Conservation (phyloP, 441 rosid genomes). For the Eutrema salsugineum region DNA sequence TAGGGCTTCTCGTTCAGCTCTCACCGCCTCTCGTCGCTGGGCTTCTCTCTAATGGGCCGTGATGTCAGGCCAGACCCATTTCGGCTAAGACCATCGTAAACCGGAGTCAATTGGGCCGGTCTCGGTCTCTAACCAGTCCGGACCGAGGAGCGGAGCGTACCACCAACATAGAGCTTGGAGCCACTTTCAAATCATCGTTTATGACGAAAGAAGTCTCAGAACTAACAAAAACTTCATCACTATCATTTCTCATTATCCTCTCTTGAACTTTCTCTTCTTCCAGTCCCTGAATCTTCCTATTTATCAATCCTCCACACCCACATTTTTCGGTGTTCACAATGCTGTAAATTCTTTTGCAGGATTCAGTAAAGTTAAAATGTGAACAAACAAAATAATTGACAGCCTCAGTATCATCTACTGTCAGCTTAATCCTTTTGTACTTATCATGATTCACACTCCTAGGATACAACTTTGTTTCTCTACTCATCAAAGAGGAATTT, state of each 20-base stretch:
- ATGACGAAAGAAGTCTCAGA: not conserved
- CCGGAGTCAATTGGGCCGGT: no score
- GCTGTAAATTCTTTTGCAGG: not conserved
- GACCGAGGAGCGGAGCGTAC: no score
- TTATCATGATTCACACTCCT: not conserved
- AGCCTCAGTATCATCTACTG: not conserved
- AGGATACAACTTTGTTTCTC: not conserved
- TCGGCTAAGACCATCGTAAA: no score
- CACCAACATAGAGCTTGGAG: no score
- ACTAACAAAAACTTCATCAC: not conserved
- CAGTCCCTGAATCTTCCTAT: not conserved
- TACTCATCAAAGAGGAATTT: no score
- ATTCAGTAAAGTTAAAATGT: not conserved
- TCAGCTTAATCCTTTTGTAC: slow-evolving; percentile 3
- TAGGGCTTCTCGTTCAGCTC: no score
- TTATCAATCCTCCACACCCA: not conserved
- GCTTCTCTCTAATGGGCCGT: no score
- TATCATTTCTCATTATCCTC: not conserved
- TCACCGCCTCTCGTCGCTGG: no score
- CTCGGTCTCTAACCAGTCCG: no score
- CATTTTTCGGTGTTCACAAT: not conserved
- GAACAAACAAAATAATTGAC: not conserved
- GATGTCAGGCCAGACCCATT: no score
- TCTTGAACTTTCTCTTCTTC: not conserved
- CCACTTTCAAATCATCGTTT: not conserved